Percentiles rank a stretch among this genome's conserved stretches.
Evolutionary conservation across 2,329 filamentous ascomycete genomes (phyloP).

Genomic region (Hypoxylon sp.): DNA sequence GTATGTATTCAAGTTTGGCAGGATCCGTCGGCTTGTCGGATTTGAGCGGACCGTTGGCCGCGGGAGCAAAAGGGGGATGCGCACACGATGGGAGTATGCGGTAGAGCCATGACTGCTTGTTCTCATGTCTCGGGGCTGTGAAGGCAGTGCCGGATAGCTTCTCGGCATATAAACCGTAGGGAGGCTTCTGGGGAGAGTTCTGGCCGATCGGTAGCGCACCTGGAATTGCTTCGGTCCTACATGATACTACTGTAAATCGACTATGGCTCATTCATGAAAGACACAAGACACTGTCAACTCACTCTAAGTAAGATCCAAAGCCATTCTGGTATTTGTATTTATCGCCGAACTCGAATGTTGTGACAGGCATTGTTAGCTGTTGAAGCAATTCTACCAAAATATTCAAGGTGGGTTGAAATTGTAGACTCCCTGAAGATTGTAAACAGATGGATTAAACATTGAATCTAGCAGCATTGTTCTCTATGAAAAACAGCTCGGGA

Average conservation of each 20-base stretch:
- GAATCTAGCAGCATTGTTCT: constrained; percentile 23
- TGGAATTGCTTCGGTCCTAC: constrained; percentile 71
- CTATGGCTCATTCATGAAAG: background rate
- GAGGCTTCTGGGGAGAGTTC: constrained; percentile 80
- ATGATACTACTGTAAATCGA: constrained; percentile 5
- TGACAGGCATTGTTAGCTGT: constrained; percentile 54
- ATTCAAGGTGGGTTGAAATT: constrained; percentile 21
- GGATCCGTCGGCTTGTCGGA: constrained; percentile 64
- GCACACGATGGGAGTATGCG: constrained; percentile 70
- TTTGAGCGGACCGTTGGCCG: constrained; percentile 60
- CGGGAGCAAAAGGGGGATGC: constrained; percentile 59
- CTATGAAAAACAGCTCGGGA: background rate
- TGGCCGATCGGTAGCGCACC: constrained; percentile 76
- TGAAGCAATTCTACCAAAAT: background rate
- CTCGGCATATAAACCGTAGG: constrained; percentile 79
- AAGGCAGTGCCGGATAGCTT: constrained; percentile 74
- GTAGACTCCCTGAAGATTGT: constrained; percentile 1
- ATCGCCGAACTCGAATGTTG: constrained; percentile 56
- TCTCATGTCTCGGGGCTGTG: constrained; percentile 71
- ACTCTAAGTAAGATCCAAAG: constrained; percentile 79
- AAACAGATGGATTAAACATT: constrained; percentile 8
- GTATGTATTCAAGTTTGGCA: constrained; percentile 77
- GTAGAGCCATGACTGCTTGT: constrained; percentile 73
- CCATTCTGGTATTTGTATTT: constrained; percentile 77
- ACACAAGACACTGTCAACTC: constrained; percentile 49